phyloP scores from a whole-genome alignment of 2,329 filamentous ascomycete genomes.

The Coniochaeta ligniaria region DNA sequence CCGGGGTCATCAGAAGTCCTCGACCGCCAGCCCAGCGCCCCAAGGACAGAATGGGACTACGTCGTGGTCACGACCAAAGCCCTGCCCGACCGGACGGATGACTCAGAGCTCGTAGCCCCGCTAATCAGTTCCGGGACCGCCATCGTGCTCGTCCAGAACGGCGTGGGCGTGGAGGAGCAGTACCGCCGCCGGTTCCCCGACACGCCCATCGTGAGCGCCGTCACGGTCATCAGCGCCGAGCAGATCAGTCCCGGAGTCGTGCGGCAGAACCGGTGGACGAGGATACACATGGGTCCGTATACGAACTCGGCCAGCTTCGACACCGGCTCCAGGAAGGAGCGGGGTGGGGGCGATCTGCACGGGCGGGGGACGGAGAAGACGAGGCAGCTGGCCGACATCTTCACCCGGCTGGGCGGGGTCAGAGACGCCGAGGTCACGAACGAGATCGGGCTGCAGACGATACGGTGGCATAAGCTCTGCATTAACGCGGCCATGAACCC shows the following conservation, averaged over 20 bases:
- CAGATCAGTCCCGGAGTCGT: constrained; percentile 57
- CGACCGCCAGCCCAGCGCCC: constrained; percentile 8
- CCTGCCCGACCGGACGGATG: constrained; percentile 55
- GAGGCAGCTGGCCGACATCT: constrained; percentile 42
- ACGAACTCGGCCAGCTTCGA: constrained; percentile 26
- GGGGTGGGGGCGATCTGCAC: constrained; percentile 19
- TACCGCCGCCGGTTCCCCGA: constrained; percentile 55
- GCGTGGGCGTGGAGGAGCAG: constrained; percentile 61
- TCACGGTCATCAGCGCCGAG: constrained; percentile 63
- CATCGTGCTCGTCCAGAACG: constrained; percentile 65
- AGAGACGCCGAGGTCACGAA: constrained; percentile 58
- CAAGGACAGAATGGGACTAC: constrained; percentile 39
- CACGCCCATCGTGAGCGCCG: constrained; percentile 57
- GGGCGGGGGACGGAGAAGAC: constrained; percentile 33
- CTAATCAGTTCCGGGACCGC: constrained; percentile 47
- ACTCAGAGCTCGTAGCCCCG: constrained; percentile 53
- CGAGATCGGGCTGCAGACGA: constrained; percentile 59
- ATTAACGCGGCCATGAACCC: constrained; percentile 74
- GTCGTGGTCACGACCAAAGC: constrained; percentile 66
- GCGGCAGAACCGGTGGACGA: constrained; percentile 66
- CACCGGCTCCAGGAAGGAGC: neutral
- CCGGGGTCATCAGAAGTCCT: neutral
- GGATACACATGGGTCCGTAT: constrained; percentile 63
- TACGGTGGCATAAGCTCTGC: constrained; percentile 70
- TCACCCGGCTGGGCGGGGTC: constrained; percentile 50